Base-by-base conservation (phyloP, 2,329 filamentous ascomycete species). In the Botrytis fabae region DNA sequence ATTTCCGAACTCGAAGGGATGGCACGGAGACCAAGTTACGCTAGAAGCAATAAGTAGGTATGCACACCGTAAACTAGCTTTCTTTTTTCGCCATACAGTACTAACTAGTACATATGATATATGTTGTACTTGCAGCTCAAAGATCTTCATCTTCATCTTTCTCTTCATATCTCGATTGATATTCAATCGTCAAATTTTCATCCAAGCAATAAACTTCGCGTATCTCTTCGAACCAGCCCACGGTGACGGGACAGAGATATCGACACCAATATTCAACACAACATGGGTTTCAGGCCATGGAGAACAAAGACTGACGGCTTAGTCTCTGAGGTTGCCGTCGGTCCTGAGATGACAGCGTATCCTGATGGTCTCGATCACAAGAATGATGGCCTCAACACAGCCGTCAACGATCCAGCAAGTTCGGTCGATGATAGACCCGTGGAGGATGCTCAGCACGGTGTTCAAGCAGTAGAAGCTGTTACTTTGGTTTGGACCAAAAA, bases 401-500 rank as follows among this genome's bases (percentile, higher is more conserved):
- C 44, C 28, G 38, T 66, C 28, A 38, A 66, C 44, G 61, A 28
- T 22, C 35, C 32, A n/a, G 22, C n/a, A 20, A 32, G 18, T 20
- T 57, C 48, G 8, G 38, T 54, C 0, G 51, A 57, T 2, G 73
- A 76, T 20, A 61, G 63, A 32, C 76, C 76, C 14, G 73, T 59
- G 51, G 65, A 73, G 12, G 71, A 75, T 72, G 75, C 72, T 5
- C 77, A 79, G 46, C 73, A 65, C 48, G 77, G 77, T 61, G 75
- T 78, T 42, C 76, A 76, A 72, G 77, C 76, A 20, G 74, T 77
- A 16, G 77, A 78, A 69, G 78, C 78, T 28, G 75, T 80, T 2
- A 78, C 78, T 20, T 68, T 78, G 57, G 73, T 76, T 16, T 79
- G 77, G 78, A 77, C 78, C 7, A 78, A 75, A 68, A 75, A 73